Evolutionary conservation across 352 stramenopile genomes (phyloP), one percentile per base, ranked within the genome.

Genomic region (Phytopythium litorale): DNA sequence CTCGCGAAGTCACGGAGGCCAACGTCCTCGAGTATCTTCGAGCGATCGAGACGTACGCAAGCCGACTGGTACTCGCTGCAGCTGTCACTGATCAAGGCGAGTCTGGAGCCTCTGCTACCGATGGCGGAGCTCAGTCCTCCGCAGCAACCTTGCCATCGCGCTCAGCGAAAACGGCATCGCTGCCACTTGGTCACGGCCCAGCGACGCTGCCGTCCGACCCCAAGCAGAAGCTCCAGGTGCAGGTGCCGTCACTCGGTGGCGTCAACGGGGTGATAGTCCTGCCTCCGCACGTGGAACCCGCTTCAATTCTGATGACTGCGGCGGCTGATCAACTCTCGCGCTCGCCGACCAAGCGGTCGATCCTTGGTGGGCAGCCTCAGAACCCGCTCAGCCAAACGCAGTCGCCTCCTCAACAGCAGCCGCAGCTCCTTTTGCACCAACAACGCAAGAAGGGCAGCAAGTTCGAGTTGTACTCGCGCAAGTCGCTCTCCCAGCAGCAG

Each of bases 21-120:
- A 92, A 89, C 49, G 75, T 90, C 33, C 71, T 92, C 37, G 84
- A 90, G 60, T 91, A 87, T 38, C 70, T 91, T n/a, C 77, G 90
- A 58, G 81, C 76, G 18, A 87, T 92, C 43, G 81, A 92, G 68
- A 87, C 73, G 56, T 90, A 86, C 56, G 73, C 79, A 15, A 90
- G 79, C 25, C 74, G 78, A 12, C 60, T 91, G 33, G 75, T 83
- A 35, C 64, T 28, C n/a, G 49, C 43, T 1, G 54, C 51, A 33
- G 33, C 49, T 25, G 30, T 40, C 15, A 73, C 68, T 53, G 35
- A 53, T 21, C 54, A 64, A 4, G 13, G 9, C 4, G 23, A 30
- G 23, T 0, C 42, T 25, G 53, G n/a, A 51, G 40, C 30, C 48
- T 33, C n/a, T 49, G 55, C 56, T 37, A 33, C 33, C 18, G 64